Evolutionary conservation across 2,329 filamentous ascomycete genomes (phyloP).

Genomic region (Sporothrix inflata): DNA sequence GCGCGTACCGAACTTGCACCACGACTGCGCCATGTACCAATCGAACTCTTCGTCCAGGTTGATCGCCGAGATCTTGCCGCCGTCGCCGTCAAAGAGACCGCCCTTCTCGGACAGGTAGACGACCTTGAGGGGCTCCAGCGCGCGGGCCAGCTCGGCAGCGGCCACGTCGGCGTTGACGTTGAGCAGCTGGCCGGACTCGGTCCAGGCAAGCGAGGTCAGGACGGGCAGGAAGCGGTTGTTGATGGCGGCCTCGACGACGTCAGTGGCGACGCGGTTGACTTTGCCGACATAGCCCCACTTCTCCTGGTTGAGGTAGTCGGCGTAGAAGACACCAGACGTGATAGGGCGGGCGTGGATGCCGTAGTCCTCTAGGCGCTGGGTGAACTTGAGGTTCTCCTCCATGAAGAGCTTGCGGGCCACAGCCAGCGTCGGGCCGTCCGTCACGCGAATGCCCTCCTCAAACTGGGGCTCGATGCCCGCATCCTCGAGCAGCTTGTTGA

Average conservation of each 20-base stretch:
- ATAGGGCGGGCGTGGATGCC: conserved; percentile 88
- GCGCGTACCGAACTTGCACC: conserved; percentile 92
- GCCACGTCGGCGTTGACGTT: conserved; percentile 99
- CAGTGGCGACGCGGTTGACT: conserved; percentile 89
- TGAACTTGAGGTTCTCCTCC: conserved; percentile 91
- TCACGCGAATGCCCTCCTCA: conserved; percentile 93
- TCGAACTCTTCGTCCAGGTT: conserved; percentile 97
- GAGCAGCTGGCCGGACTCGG: conserved; percentile 83
- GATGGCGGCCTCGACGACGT: conserved; percentile 88
- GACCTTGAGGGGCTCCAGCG: conserved; percentile 91
- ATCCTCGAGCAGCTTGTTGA: conserved; percentile 87
- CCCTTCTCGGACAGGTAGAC: conserved; percentile 99
- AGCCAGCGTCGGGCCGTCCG: conserved; percentile 90
- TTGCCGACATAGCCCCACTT: conserved; percentile 96
- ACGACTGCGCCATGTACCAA: conserved; percentile 86
- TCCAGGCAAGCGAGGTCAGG: conserved; percentile 95
- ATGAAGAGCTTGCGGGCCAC: conserved; percentile 91
- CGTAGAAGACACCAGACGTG: conserved; percentile 85
- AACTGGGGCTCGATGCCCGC: conserved; percentile 94
- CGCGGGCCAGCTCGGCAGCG: conserved; percentile 86
- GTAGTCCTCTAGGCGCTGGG: conserved; percentile 85
- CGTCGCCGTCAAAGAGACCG: conserved; percentile 89
- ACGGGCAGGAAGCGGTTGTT: conserved; percentile 90
- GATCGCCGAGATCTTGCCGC: conserved; percentile 94
- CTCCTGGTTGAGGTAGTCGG: conserved; percentile 93